Percentiles rank a stretch among this genome's conserved stretches.
These are phyloP conservation scores for Porphyrellus cyaneotinctus DNA, from an alignment of 768 basidiomycete genomes.

Conservation along the genomic window DNA sequence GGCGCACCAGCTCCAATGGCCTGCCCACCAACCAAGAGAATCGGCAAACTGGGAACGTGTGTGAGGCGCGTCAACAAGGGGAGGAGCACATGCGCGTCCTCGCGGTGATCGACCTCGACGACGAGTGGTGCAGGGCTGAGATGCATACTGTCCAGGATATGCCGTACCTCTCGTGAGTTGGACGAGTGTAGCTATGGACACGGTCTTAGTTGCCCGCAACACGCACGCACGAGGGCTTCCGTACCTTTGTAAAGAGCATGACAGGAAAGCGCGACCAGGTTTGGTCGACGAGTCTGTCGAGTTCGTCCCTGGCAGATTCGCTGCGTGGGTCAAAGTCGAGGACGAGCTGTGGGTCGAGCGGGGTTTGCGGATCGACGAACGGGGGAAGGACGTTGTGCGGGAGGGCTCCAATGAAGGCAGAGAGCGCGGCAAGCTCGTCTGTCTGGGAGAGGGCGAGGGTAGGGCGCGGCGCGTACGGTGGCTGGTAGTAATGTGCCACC, in stretches of 20 bases:
- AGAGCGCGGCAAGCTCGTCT: conserved; percentile 72
- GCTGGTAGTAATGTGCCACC: conserved; percentile 4
- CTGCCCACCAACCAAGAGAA: conserved; percentile 66
- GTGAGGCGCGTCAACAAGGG: conserved; percentile 65
- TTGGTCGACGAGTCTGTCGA: conserved; percentile 54
- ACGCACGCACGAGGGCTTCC: neutral
- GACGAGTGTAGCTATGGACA: conserved; percentile 54
- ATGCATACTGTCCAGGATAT: conserved; percentile 50
- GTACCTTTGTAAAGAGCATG: conserved; percentile 69
- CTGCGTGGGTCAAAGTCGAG: conserved; percentile 80
- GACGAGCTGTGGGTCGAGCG: conserved; percentile 77
- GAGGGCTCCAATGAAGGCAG: conserved; percentile 68
- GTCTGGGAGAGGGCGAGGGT: conserved; percentile 45
- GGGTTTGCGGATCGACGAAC: conserved; percentile 54
- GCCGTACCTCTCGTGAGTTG: conserved; percentile 61
- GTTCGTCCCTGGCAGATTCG: conserved; percentile 55
- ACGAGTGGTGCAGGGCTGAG: conserved; percentile 61
- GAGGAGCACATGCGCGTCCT: conserved; percentile 59
- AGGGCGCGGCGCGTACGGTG: conserved; percentile 25
- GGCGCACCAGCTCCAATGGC: conserved; percentile 39
- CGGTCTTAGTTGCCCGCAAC: conserved; percentile 1
- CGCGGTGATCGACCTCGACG: conserved; percentile 69
- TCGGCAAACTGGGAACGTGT: conserved; percentile 48
- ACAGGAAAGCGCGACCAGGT: conserved; percentile 75
- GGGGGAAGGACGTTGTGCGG: conserved; percentile 72